Evolutionary conservation across 495 filamentous ascomycete species (phyloP).

Genomic region (Rostrohypoxylon terebratum): DNA sequence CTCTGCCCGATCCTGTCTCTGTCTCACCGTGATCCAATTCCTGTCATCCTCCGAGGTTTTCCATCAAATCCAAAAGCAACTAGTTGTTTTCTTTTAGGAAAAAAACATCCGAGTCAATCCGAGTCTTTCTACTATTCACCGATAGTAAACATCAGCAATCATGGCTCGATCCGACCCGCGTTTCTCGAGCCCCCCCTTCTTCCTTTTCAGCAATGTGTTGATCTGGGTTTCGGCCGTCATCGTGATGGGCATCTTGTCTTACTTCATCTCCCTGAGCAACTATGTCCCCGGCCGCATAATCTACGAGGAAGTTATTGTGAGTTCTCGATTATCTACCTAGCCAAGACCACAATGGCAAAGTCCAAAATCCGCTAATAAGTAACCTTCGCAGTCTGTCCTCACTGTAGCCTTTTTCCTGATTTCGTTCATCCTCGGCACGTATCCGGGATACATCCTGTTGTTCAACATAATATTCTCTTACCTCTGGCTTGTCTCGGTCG

Average conservation of each 20-base stretch:
- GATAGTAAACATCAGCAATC: neutral
- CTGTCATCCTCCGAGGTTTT: constrained; percentile 7
- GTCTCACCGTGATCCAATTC: neutral
- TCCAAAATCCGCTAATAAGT: constrained; percentile 18
- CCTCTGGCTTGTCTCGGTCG: constrained; percentile 72
- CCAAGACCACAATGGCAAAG: neutral
- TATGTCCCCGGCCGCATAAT: constrained; percentile 60
- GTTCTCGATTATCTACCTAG: constrained; percentile 32
- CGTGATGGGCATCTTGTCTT: constrained; percentile 69
- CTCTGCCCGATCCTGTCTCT: neutral
- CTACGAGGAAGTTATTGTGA: constrained; percentile 69
- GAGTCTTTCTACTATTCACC: neutral
- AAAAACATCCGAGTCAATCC: neutral
- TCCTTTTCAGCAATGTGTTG: constrained; percentile 50
- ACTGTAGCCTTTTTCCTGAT: constrained; percentile 69
- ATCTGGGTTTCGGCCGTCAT: constrained; percentile 69
- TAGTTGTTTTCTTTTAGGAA: neutral
- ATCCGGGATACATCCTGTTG: constrained; percentile 60
- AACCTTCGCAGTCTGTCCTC: constrained; percentile 57
- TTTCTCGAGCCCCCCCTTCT: constrained; percentile 40
- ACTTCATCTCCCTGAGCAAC: constrained; percentile 58
- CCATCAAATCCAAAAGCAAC: neutral
- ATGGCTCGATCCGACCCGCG: constrained; percentile 34
- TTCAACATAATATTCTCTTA: constrained; percentile 74
- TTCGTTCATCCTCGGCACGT: constrained; percentile 66